Evolutionary conservation across 768 basidiomycete genomes (phyloP).

Genomic region (Trichaptum fuscoviolaceum): DNA sequence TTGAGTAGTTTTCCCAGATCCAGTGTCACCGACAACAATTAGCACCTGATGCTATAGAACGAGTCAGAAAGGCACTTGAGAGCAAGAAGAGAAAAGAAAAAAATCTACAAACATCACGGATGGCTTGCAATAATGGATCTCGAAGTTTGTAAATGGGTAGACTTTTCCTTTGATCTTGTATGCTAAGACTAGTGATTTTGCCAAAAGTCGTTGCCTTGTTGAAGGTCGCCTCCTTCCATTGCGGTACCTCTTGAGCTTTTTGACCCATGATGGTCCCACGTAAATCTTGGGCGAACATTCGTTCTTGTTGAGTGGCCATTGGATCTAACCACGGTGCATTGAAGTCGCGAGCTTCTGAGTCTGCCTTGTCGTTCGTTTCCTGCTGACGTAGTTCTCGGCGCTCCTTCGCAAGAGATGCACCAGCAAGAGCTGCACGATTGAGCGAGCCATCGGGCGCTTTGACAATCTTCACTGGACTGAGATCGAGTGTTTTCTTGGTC

Average conservation of each 20-base stretch:
- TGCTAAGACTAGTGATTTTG: conserved; percentile 83
- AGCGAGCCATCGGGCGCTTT: conserved; percentile 98
- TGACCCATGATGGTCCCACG: conserved; percentile 78
- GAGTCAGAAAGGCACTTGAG: conserved; percentile 14
- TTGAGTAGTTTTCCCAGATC: conserved; percentile 98
- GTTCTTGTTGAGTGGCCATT: conserved; percentile 85
- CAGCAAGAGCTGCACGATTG: conserved; percentile 91
- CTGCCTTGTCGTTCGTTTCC: conserved; percentile 90
- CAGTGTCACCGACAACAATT: conserved; percentile 97
- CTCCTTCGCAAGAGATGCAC: conserved; percentile 92
- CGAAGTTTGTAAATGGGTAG: conserved; percentile 95
- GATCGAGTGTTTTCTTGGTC: conserved; percentile 90
- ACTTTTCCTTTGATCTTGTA: conserved; percentile 88
- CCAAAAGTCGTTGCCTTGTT: conserved; percentile 97
- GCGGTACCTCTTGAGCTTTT: conserved; percentile 74
- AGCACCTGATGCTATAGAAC: conserved; percentile 82
- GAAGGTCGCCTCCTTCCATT: conserved; percentile 89
- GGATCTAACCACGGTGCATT: conserved; percentile 97
- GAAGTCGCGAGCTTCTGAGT: conserved; percentile 92
- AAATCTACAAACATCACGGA: conserved; percentile 74
- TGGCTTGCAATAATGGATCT: conserved; percentile 84
- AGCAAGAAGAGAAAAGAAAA: conserved; percentile 8
- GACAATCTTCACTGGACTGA: conserved; percentile 96
- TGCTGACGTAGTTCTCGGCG: conserved; percentile 91
- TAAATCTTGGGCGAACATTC: conserved; percentile 89